Evolutionary conservation across 2,329 filamentous ascomycete genomes (phyloP), one percentile per base, ranked within the genome.

Genomic region (Magnaporthiopsis rhizophila): DNA sequence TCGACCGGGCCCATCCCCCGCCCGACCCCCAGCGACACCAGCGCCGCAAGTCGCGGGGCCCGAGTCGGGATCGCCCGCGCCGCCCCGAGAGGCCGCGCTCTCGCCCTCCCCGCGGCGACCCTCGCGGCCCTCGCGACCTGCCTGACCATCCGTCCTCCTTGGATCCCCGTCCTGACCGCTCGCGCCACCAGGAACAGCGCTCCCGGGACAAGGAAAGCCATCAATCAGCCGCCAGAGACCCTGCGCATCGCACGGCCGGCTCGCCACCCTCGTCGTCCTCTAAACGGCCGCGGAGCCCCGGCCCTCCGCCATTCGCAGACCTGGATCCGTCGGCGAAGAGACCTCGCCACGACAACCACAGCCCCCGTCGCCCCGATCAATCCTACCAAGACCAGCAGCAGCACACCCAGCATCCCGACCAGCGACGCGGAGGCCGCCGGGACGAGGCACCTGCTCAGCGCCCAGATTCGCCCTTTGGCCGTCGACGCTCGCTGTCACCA

Each of bases 31-130:
- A 57, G 28, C 45, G 26, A 62, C 50, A 34, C 56, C 26, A 70
- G 64, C 73, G 72, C 65, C 74, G 73, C 66, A 76, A 73, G 66
- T 72, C 74, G 64, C 68, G 67, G 64, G 74, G 70, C 61, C 57
- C 71, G 56, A 58, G 65, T 68, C 72, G 65, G 73, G 75, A 75
- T 65, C 72, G 73, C 65, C 65, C 65, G 45, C 67, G 69, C 66
- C 70, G 71, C n/a, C 59, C 56, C 18, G 57, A 60, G 45, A 58
- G 59, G 26, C 63, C 59, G 15, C 56, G 26, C 34, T 63, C 57
- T 11, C 57, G 57, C 28, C 26, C 57, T 58, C 62, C n/a, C 62
- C 62, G 24, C 62, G 50, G 24, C 53, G 62, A 24, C 62, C 62
- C 45, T 34, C 61, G 38, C 12, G 61, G 36, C 30, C 53, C 45